These are phyloP conservation scores for Schizosaccharomyces versatilis DNA, from an alignment of 1,139 yeast species.

Conservation along the genomic window DNA sequence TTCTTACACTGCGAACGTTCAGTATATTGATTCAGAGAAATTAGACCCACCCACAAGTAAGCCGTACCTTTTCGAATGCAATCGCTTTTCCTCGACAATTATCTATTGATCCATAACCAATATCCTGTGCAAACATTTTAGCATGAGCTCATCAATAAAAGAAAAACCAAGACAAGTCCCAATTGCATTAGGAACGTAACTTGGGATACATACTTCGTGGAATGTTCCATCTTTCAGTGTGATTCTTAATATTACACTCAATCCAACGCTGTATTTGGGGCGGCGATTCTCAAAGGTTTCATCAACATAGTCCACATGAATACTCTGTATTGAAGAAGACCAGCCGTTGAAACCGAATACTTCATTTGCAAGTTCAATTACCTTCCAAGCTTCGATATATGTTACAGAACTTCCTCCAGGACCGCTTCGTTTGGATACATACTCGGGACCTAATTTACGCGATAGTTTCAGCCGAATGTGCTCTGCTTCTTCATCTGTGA, in stretches of 20 bases:
- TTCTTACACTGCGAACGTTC: conserved; percentile 26
- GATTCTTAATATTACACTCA: conserved; percentile 44
- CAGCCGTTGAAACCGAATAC: conserved; percentile 48
- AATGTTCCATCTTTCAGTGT: conserved; percentile 49
- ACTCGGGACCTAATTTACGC: conserved; percentile 58
- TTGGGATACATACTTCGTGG: conserved; percentile 25
- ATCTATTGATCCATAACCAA: conserved; percentile 53
- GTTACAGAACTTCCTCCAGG: conserved; percentile 22
- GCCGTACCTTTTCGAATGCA: conserved; percentile 40
- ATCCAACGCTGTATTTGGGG: conserved; percentile 26
- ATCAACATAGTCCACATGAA: conserved; percentile 18
- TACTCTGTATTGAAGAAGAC: conserved; percentile 29
- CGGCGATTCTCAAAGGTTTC: background rate
- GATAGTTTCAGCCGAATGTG: no score
- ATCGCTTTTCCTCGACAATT: conserved; percentile 39
- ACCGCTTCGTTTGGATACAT: conserved; percentile 59
- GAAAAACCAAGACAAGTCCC: no score
- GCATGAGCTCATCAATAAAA: no score
- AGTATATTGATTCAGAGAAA: background rate
- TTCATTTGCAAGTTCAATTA: conserved; percentile 36
- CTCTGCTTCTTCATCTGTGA: no score
- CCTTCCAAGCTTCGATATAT: conserved; percentile 25
- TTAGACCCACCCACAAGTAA: background rate
- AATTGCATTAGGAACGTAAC: no score
- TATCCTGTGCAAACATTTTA: conserved; percentile 21